Conservation (phyloP, 345 rosid genomes). For the sweet orange (Citrus sinensis) region DVS_A1.0 CM039163.1:7140501-7141000, state of each 20-base stretch:
- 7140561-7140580: constrained; percentile 49
- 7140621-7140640: constrained; percentile 62
- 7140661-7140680: neutral
- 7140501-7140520: neutral
- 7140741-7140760: too few relatives aligned
- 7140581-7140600: constrained; percentile 70
- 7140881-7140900: constrained; percentile 13
- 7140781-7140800: too few relatives aligned
- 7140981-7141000: neutral
- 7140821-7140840: neutral
- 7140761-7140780: too few relatives aligned
- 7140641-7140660: constrained; percentile 35
- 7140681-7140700: too few relatives aligned
- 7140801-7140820: too few relatives aligned
- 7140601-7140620: constrained; percentile 63
- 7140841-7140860: constrained; percentile 20
- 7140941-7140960: constrained; percentile 51
- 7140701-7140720: too few relatives aligned
- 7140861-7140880: constrained; percentile 22
- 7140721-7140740: too few relatives aligned
- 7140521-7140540: constrained; percentile 55
- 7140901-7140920: too few relatives aligned
- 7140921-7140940: constrained; percentile 47
- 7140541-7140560: constrained; percentile 58
- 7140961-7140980: neutral